Evolutionary conservation across 2,329 filamentous ascomycete genomes (phyloP).

Genomic region (Paramyrothecium roridum): DNA sequence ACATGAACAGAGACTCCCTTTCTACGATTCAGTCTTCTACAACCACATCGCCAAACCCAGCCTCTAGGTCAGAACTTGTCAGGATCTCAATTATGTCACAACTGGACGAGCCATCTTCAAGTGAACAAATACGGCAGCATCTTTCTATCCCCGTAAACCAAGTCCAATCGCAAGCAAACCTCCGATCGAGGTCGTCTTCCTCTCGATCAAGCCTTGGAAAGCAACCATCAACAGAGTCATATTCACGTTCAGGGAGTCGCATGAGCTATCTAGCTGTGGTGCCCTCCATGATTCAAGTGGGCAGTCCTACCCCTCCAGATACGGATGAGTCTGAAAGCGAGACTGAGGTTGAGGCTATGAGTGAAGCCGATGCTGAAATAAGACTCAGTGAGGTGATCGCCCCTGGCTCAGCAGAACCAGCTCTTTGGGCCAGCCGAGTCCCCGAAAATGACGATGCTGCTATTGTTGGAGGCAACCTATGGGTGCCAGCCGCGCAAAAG

Average conservation of each 20-base stretch:
- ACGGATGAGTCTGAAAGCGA: slow-evolving; percentile 43
- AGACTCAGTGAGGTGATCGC: background rate
- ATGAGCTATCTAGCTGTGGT: slow-evolving; percentile 33
- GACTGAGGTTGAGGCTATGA: slow-evolving; percentile 11
- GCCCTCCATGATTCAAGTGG: slow-evolving; percentile 30
- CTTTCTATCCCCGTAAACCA: background rate
- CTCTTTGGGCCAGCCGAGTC: background rate
- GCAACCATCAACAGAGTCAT: slow-evolving; percentile 3
- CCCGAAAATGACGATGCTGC: background rate
- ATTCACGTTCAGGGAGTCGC: slow-evolving; percentile 1
- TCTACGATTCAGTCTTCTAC: slow-evolving; percentile 38
- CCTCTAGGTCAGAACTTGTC: slow-evolving; percentile 15
- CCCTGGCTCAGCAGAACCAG: background rate
- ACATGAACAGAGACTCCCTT: slow-evolving; percentile 47
- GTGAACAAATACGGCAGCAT: background rate
- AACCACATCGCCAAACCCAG: slow-evolving; percentile 14
- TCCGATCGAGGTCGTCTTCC: background rate
- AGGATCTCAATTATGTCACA: background rate
- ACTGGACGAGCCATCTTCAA: background rate
- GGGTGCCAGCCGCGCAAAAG: background rate
- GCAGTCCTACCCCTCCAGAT: slow-evolving; percentile 53
- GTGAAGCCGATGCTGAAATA: slow-evolving; percentile 6
- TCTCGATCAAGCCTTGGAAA: slow-evolving; percentile 5
- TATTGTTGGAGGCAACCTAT: background rate
- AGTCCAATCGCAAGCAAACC: background rate